These are phyloP conservation scores for Excoecaria cochinchinensis DNA, from an alignment of 345 rosid genomes.

Conservation along the genomic window DNA sequence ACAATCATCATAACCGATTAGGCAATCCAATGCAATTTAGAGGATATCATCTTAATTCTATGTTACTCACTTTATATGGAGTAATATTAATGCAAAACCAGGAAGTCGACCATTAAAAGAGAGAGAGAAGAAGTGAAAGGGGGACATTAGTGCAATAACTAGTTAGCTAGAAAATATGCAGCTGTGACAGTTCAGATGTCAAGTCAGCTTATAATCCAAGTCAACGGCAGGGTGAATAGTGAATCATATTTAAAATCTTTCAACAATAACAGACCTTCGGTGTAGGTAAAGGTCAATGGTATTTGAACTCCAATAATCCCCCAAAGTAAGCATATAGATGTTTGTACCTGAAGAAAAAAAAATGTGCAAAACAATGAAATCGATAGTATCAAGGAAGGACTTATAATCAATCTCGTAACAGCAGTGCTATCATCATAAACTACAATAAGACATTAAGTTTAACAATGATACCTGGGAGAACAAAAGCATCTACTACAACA, in stretches of 20 bases:
- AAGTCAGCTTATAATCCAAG: not conserved
- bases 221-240: not conserved
- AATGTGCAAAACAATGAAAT: not conserved
- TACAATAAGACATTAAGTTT: not conserved
- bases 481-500: conserved; percentile 58
- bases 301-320: conserved; percentile 95
- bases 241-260: not conserved
- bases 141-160: not conserved
- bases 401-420: conserved; percentile 7
- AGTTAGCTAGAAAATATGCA: not conserved
- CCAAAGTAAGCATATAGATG: conserved; percentile 84
- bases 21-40: not conserved
- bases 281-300: conserved; percentile 64
- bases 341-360: conserved; percentile 61
- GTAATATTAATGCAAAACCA: not conserved
- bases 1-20: not conserved
- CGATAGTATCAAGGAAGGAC: not conserved
- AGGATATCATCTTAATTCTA: not conserved
- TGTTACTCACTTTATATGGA: not conserved
- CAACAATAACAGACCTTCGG: not conserved
- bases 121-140: not conserved
- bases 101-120: not conserved
- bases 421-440: not conserved
- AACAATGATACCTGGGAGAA: conserved; percentile 59
- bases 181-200: not conserved